A percentile compares a stretch with the other conserved stretches of the same genome.
phyloP scores from a whole-genome alignment of 2,329 filamentous ascomycete species.

The Tolypocladium ovalisporum region DNA sequence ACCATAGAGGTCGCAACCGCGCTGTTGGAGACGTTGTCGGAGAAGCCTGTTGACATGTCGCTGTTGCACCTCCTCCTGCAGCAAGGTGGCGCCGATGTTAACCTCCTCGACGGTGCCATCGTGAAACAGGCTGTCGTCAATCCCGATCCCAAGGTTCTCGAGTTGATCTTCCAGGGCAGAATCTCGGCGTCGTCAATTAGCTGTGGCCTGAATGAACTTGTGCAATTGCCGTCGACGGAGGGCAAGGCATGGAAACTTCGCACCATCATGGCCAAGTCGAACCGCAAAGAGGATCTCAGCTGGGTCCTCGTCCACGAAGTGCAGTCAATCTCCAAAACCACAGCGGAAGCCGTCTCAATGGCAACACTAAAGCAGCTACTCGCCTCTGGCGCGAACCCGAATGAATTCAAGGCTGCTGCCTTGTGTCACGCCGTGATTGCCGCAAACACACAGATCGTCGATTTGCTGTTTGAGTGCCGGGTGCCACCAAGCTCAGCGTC shows the following conservation, averaged over 20 bases:
- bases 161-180: constrained; percentile 34
- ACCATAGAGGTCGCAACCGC: constrained; percentile 30
- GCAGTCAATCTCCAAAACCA: constrained; percentile 25
- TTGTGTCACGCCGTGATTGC: constrained; percentile 39
- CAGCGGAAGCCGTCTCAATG: constrained; percentile 25
- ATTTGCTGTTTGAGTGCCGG: constrained; percentile 32
- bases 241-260: constrained; percentile 39
- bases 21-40: constrained; percentile 29
- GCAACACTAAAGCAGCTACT: constrained; percentile 36
- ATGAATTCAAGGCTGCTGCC: constrained; percentile 38
- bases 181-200: constrained; percentile 32
- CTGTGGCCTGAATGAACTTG: constrained; percentile 30
- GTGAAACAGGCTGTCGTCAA: constrained; percentile 29
- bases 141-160: constrained; percentile 36
- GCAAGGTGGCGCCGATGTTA: constrained; percentile 41
- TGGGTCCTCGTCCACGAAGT: constrained; percentile 40
- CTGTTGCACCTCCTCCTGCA: constrained; percentile 38
- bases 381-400: constrained; percentile 41
- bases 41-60: constrained; percentile 36
- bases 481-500: constrained; percentile 28
- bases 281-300: constrained; percentile 31
- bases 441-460: constrained; percentile 32
- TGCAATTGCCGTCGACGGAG: constrained; percentile 29
- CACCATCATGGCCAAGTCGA: constrained; percentile 30
- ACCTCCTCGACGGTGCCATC: constrained; percentile 32